Evolutionary conservation across 202 grass and related monocot genomes (phyloP), one percentile per base, ranked within the genome.

Genomic region (Brachypodium distachyon): DNA sequence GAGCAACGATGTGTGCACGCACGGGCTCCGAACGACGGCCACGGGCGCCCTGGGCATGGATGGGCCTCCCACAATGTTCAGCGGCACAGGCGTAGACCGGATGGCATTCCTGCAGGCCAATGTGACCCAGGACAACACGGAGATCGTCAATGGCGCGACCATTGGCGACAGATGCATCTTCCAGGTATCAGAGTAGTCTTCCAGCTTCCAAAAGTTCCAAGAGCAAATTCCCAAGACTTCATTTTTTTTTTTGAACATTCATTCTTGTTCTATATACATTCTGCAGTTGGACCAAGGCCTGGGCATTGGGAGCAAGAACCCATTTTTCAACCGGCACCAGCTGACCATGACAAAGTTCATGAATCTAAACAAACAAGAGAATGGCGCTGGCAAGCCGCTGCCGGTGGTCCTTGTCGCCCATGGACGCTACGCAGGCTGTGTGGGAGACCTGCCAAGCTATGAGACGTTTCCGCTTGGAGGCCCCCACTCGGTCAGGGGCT

Each of bases 251-350:
- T 40, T n/a, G n/a, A n/a, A n/a, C n/a, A n/a, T n/a, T n/a, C n/a
- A n/a, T n/a, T n/a, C n/a, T n/a, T n/a, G n/a, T n/a, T n/a, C n/a
- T n/a, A n/a, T n/a, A n/a, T n/a, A n/a, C n/a, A n/a, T n/a, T n/a
- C 52, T 80, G 74, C 82, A 98, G 95, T 73, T 98, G 73, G 95
- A 98, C 70, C 95, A 98, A 88, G 95, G 95, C 47, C 80, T 95
- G 49, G 95, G 95, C 41, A 95, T 98, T 19, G 95, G 95, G 41
- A 95, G 85, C 85, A 95, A 90, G 70, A 94, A 94, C 37, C 95
- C 95, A 0, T 82, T 98, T 77, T 98, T 98, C 89, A 95, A 98
- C n/a, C 82, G 95, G 50, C 95, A 98, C 68, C 95, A 98, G 55
- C 87, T 98, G 73, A 95, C 87, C 5, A 16, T 87, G 52, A 98